These are phyloP conservation scores for Wickerhamomyces sp. DNA, from an alignment of 1,139 yeast genomes.

Conservation along the genomic window DNA sequence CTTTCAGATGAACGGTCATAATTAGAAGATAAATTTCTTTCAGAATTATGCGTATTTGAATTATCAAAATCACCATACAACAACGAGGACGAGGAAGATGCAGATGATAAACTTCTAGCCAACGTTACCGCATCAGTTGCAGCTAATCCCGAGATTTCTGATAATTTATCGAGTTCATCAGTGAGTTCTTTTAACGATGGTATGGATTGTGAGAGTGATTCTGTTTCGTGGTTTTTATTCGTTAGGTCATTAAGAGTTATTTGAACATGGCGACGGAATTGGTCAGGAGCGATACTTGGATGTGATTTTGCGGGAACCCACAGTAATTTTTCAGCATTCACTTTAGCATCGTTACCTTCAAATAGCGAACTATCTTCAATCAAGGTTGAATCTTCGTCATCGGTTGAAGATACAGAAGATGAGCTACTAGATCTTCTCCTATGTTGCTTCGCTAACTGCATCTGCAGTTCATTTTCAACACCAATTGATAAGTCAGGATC, in stretches of 20 bases:
- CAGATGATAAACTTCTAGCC: slow-evolving; percentile 64
- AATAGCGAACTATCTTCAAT: slow-evolving; percentile 8
- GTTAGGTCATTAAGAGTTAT: slow-evolving; percentile 73
- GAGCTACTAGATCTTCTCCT: slow-evolving; percentile 9
- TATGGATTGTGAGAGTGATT: slow-evolving; percentile 11
- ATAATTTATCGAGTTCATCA: slow-evolving; percentile 58
- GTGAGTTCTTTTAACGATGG: slow-evolving; percentile 69
- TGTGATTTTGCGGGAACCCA: slow-evolving; percentile 97
- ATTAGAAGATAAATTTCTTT: neutral
- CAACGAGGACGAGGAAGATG: slow-evolving; percentile 45
- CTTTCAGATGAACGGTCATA: slow-evolving; percentile 6
- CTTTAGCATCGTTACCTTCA: slow-evolving; percentile 9
- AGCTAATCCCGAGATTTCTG: slow-evolving; percentile 68
- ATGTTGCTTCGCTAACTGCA: slow-evolving; percentile 6
- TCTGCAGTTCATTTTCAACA: slow-evolving; percentile 21
- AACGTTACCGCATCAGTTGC: slow-evolving; percentile 71
- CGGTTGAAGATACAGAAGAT: slow-evolving; percentile 6
- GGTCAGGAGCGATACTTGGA: slow-evolving; percentile 91
- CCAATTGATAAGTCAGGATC: slow-evolving; percentile 43
- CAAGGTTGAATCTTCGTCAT: slow-evolving; percentile 16
- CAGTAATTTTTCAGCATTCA: slow-evolving; percentile 41
- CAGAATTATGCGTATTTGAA: neutral
- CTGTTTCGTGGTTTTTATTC: slow-evolving; percentile 29
- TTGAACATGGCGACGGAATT: slow-evolving; percentile 78
- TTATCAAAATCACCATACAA: slow-evolving; percentile 1